Conservation (phyloP, 2,329 filamentous ascomycete species). For the Phoma herbarum region DNA sequence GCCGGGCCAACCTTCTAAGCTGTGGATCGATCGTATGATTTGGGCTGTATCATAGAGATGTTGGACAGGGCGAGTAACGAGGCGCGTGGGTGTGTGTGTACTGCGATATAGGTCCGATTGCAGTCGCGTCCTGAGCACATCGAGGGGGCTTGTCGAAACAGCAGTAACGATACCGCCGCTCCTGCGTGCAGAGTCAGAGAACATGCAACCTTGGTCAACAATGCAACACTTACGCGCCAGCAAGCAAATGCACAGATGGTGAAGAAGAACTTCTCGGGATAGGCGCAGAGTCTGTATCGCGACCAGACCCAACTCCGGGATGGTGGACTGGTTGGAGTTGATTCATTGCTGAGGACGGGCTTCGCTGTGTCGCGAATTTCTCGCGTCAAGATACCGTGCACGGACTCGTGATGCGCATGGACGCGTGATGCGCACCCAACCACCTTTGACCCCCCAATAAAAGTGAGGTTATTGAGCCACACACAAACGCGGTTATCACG, state of each 20-base stretch:
- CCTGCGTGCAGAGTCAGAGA: background rate
- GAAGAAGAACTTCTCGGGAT: background rate
- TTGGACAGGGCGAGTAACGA: constrained; percentile 1
- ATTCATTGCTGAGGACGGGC: too few species aligned
- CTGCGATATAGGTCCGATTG: background rate
- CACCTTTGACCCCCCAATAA: too few species aligned
- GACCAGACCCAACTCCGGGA: background rate
- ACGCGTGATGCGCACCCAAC: too few species aligned
- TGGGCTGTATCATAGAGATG: constrained; percentile 45
- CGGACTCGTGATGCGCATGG: too few species aligned
- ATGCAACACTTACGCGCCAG: background rate
- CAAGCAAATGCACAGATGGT: background rate
- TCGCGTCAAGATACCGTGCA: too few species aligned
- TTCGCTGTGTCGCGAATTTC: too few species aligned
- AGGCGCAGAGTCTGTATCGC: too few species aligned
- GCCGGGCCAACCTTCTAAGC: constrained; percentile 50
- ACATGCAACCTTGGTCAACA: background rate
- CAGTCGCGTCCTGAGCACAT: constrained; percentile 5
- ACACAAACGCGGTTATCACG: too few species aligned
- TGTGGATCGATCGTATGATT: constrained; percentile 50
- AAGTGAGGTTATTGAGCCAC: too few species aligned
- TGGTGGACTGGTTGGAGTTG: background rate
- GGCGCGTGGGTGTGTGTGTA: background rate
- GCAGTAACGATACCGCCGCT: constrained; percentile 9
- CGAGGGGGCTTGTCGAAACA: constrained; percentile 2